Evolutionary conservation across 2,329 filamentous ascomycete species (phyloP).

Genomic region (Cercospora sp.): DNA sequence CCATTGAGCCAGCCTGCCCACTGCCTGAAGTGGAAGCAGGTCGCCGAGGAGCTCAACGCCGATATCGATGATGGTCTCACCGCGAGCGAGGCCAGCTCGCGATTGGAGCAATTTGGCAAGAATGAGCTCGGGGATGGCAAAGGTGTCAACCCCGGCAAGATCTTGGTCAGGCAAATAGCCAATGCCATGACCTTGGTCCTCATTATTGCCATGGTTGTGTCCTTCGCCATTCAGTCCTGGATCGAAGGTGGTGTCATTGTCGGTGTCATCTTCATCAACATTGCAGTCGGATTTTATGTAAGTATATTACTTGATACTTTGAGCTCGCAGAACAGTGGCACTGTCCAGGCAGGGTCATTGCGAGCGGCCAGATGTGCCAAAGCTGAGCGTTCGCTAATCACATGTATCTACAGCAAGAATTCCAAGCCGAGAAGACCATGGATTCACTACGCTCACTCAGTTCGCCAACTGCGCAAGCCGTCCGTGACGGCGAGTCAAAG

Average conservation of each 20-base stretch:
- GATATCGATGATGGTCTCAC: slow-evolving; percentile 68
- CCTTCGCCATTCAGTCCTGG: slow-evolving; percentile 49
- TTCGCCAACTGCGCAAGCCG: slow-evolving; percentile 49
- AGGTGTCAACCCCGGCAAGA: slow-evolving; percentile 68
- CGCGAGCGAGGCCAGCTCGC: slow-evolving; percentile 58
- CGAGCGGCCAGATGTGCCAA: neutral
- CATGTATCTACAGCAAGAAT: slow-evolving; percentile 41
- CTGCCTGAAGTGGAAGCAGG: slow-evolving; percentile 55
- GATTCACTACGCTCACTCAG: slow-evolving; percentile 49
- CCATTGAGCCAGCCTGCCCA: slow-evolving; percentile 65
- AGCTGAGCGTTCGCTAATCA: neutral
- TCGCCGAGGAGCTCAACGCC: slow-evolving; percentile 60
- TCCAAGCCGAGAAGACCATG: slow-evolving; percentile 52
- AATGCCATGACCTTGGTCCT: slow-evolving; percentile 74
- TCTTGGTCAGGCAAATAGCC: slow-evolving; percentile 69
- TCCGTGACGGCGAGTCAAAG: slow-evolving; percentile 48
- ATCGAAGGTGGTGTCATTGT: slow-evolving; percentile 53
- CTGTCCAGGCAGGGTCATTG: neutral
- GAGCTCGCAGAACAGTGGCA: neutral
- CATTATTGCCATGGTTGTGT: slow-evolving; percentile 52
- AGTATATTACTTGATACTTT: neutral
- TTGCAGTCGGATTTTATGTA: slow-evolving; percentile 46
- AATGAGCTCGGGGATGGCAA: slow-evolving; percentile 72
- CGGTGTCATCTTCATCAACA: slow-evolving; percentile 49
- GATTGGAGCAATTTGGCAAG: slow-evolving; percentile 61